These are phyloP conservation scores for Bruguiera sexangula DNA, from an alignment of 345 rosid species.

Conservation along the genomic window DNA sequence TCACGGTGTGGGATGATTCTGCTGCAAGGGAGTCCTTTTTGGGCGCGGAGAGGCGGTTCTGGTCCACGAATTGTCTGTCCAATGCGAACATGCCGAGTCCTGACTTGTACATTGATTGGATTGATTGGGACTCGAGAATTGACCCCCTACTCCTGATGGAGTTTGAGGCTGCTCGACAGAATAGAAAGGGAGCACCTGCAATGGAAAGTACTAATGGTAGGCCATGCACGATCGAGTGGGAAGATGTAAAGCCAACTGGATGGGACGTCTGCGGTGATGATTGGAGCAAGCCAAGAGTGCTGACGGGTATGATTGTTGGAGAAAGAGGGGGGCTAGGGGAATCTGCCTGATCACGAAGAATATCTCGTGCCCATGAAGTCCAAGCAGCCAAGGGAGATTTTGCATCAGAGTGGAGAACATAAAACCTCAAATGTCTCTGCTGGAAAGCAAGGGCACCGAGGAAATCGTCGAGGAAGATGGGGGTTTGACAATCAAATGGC, in stretches of 20 bases:
- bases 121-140: slow-evolving; percentile 11
- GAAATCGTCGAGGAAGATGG: too few relatives aligned
- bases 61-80: slow-evolving; percentile 2
- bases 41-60: slow-evolving; percentile 5
- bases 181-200: neutral
- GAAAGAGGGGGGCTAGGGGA: neutral
- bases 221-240: neutral
- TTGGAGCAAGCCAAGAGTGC: neutral
- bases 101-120: slow-evolving; percentile 6
- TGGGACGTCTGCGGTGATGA: slow-evolving; percentile 9
- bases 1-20: slow-evolving; percentile 11
- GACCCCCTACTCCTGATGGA: neutral
- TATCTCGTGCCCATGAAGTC: too few relatives aligned
- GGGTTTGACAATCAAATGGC: too few relatives aligned
- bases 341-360: neutral
- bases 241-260: slow-evolving; percentile 18
- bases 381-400: too few relatives aligned
- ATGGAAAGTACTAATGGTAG: too few relatives aligned
- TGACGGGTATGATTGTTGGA: slow-evolving; percentile 21
- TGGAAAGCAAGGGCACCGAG: too few relatives aligned
- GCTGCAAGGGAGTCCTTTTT: slow-evolving; percentile 3
- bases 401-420: too few relatives aligned
- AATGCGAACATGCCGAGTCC: neutral
- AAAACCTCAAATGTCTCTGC: too few relatives aligned
- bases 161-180: neutral